Conservation (phyloP, 139 green algal species). For the Chlamydomonas urium region DNA sequence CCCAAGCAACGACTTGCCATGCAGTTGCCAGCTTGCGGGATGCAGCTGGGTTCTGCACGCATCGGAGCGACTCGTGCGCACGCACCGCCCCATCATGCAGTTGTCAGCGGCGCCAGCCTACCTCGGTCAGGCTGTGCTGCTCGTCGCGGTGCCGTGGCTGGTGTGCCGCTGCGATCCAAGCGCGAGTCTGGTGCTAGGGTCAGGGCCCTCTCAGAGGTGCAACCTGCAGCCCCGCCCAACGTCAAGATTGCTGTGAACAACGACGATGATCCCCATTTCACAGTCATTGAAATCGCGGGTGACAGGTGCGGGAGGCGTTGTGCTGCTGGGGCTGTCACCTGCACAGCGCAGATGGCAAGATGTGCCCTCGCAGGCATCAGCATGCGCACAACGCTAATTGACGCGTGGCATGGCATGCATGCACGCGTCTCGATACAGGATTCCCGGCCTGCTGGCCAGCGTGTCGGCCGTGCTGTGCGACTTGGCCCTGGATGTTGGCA, state of each 20-base stretch:
- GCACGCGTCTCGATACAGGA: not conserved
- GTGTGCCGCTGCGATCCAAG: too few relatives aligned
- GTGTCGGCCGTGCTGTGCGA: slow-evolving; percentile 57
- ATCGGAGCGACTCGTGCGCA: too few relatives aligned
- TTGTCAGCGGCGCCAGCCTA: too few relatives aligned
- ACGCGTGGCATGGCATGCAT: not conserved
- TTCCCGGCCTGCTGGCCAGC: slow-evolving; percentile 68
- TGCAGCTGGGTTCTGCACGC: too few relatives aligned
- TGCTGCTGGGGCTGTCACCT: too few relatives aligned
- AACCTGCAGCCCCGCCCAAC: slow-evolving; percentile 2
- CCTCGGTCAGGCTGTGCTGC: too few relatives aligned
- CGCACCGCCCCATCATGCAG: too few relatives aligned
- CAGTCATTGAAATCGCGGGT: slow-evolving; percentile 52
- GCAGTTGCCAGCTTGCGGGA: too few relatives aligned
- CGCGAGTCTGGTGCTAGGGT: too few relatives aligned
- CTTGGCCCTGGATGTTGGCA: slow-evolving; percentile 73
- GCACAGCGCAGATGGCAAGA: too few relatives aligned
- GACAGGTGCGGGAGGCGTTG: not conserved
- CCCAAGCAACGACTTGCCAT: too few relatives aligned
- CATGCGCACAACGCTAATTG: not conserved
- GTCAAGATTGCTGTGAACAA: slow-evolving; percentile 34
- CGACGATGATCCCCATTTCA: slow-evolving; percentile 47
- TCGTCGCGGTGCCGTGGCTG: too few relatives aligned
- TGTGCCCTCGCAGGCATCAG: not conserved
- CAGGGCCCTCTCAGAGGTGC: not conserved